Percentiles rank a stretch among this genome's conserved stretches.
phyloP scores from a whole-genome alignment of 2,329 filamentous ascomycete species.

The Fusarium sp. region DNA sequence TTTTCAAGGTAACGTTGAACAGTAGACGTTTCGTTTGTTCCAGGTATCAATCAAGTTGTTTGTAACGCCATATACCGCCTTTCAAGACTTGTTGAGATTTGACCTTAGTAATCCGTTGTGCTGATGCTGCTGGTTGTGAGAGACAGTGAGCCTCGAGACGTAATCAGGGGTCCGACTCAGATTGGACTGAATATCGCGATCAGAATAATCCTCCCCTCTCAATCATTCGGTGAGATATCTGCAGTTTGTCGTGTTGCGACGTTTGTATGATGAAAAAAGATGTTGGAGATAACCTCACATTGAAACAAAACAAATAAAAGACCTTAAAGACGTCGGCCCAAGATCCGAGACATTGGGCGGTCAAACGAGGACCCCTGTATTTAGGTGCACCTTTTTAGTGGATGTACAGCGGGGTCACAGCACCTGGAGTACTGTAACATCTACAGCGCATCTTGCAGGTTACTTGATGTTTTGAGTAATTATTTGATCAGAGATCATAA shows the following conservation, averaged over 20 bases:
- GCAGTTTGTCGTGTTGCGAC: neutral
- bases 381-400: slow-evolving; percentile 20
- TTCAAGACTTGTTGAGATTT: neutral
- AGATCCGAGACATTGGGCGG: slow-evolving; percentile 43
- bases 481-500: neutral
- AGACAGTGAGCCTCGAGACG: slow-evolving; percentile 6
- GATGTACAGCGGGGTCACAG: slow-evolving; percentile 1
- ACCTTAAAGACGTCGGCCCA: slow-evolving; percentile 32
- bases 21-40: slow-evolving; percentile 16
- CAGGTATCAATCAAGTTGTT: neutral
- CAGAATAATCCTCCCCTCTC: neutral
- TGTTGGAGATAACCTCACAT: slow-evolving; percentile 27
- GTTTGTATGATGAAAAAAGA: neutral
- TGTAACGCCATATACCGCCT: no score
- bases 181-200: no score
- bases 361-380: slow-evolving; percentile 29
- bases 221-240: neutral
- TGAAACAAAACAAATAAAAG: slow-evolving; percentile 34
- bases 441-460: slow-evolving; percentile 33
- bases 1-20: slow-evolving; percentile 39
- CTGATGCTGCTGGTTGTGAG: neutral
- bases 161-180: neutral
- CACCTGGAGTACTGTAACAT: slow-evolving; percentile 10
- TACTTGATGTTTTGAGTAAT: neutral
- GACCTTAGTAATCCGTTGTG: no score